Base-by-base conservation (phyloP, 371 early-diverging fungal genomes). In the Circinella umbellata region DNA sequence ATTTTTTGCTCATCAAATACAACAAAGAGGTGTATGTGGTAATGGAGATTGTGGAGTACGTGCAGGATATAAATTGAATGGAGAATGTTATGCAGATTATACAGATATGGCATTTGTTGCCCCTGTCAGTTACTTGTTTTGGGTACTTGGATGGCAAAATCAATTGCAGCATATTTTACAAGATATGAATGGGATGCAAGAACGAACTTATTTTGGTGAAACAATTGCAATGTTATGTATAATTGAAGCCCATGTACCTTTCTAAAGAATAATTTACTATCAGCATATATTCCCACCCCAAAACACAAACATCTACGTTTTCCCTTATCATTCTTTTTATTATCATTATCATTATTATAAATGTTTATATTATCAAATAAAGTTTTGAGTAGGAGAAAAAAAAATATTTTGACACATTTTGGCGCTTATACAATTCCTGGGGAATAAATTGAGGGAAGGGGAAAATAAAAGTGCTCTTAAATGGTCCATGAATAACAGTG, bases 101-200 rank as follows among this genome's bases (percentile, higher is more conserved):
- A 82, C 74, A 0, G 90, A 89, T 61, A 81, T 89, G 83, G 87
- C 90, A 0, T 89, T 85, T 75, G 80, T 84, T 9, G 90, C 90
- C 3, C 90, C 90, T 20, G 90, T 80, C 17, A 82, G 87, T 36
- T 81, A 83, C 39, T 72, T 83, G 38, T 86, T 89, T 65, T 88
- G 88, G 88, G 72, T 83, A 3, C 79, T 88, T 54, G 83, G 82
- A 17, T 82, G 87, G 76, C 80, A 82, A 15, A 71, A 75, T 27
- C 80, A 85, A 18, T 69, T 82, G 20, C 69, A 57, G 0, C 77
- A 81, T 27, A 68, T 86, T 36, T 72, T 79, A 54, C 64, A 72
- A 10, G 77, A 86, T 54, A 87, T 89, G 89, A 84, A 84, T 34
- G 71, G 78, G 1, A 77, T 86, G 71, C 83, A 81, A 34, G 69